Base-by-base conservation (phyloP, 2,329 filamentous ascomycete genomes). In the Mariannaea elegans region DNA sequence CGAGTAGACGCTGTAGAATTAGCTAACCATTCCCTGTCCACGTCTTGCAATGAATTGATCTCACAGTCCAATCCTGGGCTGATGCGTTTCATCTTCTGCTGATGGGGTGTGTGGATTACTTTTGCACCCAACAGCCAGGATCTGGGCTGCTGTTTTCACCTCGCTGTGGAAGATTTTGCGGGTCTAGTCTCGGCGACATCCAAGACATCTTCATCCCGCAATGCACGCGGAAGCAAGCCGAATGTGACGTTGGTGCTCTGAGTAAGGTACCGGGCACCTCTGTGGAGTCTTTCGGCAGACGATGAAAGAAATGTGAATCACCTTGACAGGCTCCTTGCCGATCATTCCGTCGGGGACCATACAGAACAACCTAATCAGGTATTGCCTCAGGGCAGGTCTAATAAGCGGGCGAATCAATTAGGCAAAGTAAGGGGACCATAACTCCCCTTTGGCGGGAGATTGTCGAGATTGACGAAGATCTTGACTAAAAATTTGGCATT, bases 121-220 rank as follows among this genome's bases (percentile, higher is more conserved):
- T 5, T 16, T 38, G 34, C n/a, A n/a, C n/a, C 34, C 34, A 38
- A 38, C 34, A 4, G 34, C 34, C 38, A 41, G 38, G 38, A 41
- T 41, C 34, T 38, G 16, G 9, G 8, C 16, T 21, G 8, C 12
- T 41, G 38, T 7, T 19, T 41, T 10, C 38, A 7, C 50, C 50
- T 53, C 31, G 42, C 36, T 44, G 24, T 53, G 24, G 27, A 53
- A 53, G 29, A 32, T 21, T 21, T 27, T 24, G 39, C 50, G 50
- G 39, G 50, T 27, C 50, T 27, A 27, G 19, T 12, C 27, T 27
- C 21, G 14, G 16, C 8, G 19, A 14, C 5, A 10, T 9, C 38
- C 16, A 41, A 7, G 38, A 23, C 16, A 19, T 31, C 27, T 7
- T 31, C 12, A 12, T 31, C 27, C 12, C 27, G n/a, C 12, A 12